Evolutionary conservation across 345 rosid genomes (phyloP).

Genomic region (Hibiscus syriacus): DNA sequence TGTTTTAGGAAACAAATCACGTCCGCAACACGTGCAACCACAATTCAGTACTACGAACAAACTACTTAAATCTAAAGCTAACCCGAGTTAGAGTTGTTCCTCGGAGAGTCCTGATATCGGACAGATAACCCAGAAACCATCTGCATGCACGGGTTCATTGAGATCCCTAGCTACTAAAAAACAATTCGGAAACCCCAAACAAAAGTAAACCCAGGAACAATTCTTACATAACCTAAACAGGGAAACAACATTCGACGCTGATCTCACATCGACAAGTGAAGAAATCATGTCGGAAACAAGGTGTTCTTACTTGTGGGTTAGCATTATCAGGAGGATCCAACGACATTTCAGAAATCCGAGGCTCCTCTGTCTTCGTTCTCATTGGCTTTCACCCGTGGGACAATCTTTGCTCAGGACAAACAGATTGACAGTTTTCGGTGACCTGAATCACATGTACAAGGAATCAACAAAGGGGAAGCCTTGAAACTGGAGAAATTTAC

Average conservation of each 20-base stretch:
- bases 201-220: slow-evolving; percentile 3
- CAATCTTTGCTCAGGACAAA: neutral
- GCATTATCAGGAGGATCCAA: neutral
- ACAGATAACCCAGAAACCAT: neutral
- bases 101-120: neutral
- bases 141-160: too few relatives aligned
- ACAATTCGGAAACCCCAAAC: neutral
- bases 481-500: neutral
- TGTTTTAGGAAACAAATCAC: too few relatives aligned
- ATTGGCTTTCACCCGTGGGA: neutral
- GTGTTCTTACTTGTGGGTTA: slow-evolving; percentile 4
- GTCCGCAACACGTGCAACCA: too few relatives aligned
- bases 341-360: slow-evolving; percentile 7
- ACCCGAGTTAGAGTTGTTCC: neutral
- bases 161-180: neutral
- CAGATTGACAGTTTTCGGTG: neutral
- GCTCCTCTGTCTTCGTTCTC: slow-evolving; percentile 1
- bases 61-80: slow-evolving; percentile 6
- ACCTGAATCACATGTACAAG: neutral
- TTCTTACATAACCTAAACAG: slow-evolving; percentile 6
- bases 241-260: neutral
- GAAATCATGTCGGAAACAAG: neutral
- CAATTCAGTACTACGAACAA: too few relatives aligned
- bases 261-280: neutral
- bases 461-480: neutral